These are phyloP conservation scores for Phialophora expanda DNA, from an alignment of 2,329 filamentous ascomycete species.

Conservation along the genomic window DNA sequence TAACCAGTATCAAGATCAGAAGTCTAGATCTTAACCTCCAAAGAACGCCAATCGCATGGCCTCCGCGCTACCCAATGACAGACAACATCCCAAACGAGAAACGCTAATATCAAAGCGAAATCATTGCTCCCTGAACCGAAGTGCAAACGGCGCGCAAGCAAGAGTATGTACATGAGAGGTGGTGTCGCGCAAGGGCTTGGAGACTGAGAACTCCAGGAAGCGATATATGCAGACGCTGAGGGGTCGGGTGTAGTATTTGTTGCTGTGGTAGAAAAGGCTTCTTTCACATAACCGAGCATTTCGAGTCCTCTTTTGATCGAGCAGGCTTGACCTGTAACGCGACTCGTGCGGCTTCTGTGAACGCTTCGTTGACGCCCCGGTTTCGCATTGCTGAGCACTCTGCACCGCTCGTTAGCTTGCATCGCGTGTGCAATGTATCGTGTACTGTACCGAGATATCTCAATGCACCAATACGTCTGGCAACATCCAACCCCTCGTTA, in stretches of 20 bases:
- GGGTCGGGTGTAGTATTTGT: neutral
- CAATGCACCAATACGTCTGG: slow-evolving; percentile 86
- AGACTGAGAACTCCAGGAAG: slow-evolving; percentile 8
- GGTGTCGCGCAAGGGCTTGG: neutral
- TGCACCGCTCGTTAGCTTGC: slow-evolving; percentile 42
- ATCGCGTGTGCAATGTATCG: neutral
- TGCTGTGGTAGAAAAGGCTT: neutral
- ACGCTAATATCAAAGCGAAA: slow-evolving; percentile 21
- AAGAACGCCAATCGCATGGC: slow-evolving; percentile 26
- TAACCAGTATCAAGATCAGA: slow-evolving; percentile 16
- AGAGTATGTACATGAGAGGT: slow-evolving; percentile 25
- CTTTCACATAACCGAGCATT: slow-evolving; percentile 40
- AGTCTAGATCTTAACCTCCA: slow-evolving; percentile 19
- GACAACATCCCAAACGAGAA: slow-evolving; percentile 12
- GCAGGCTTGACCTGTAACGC: slow-evolving; percentile 66
- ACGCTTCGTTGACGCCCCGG: slow-evolving; percentile 96
- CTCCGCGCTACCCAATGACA: slow-evolving; percentile 18
- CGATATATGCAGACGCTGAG: neutral
- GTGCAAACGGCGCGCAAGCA: neutral
- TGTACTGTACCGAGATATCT: slow-evolving; percentile 76
- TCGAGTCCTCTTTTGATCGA: slow-evolving; percentile 43
- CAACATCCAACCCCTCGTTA: slow-evolving; percentile 87
- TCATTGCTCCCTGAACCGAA: neutral
- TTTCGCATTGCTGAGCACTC: slow-evolving; percentile 99
- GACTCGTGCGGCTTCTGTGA: slow-evolving; percentile 95